These are phyloP conservation scores for Termitomyces sp. DNA, from an alignment of 768 basidiomycete species.

Conservation along the genomic window DNA sequence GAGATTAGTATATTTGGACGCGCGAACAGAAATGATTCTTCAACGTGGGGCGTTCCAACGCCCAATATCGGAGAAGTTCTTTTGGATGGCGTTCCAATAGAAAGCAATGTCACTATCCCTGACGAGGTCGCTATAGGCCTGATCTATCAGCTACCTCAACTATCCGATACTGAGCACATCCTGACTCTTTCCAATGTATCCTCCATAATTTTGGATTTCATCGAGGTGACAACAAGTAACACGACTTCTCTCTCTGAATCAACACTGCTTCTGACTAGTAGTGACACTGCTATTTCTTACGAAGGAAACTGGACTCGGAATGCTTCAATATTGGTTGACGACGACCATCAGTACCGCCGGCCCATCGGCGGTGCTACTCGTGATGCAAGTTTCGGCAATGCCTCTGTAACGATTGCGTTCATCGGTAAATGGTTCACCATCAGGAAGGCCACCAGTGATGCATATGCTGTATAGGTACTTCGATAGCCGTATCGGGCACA, in stretches of 20 bases:
- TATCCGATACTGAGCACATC: not conserved
- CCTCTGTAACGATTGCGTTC: not conserved
- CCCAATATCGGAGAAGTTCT: not conserved
- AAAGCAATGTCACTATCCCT: not conserved
- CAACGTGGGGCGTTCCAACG: too few relatives aligned
- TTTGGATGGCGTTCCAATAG: not conserved
- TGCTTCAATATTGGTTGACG: not conserved
- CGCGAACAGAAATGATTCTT: not conserved
- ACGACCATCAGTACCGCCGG: not conserved
- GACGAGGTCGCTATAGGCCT: not conserved
- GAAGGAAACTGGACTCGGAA: not conserved
- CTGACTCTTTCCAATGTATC: not conserved
- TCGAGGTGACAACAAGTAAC: not conserved
- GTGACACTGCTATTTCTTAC: not conserved
- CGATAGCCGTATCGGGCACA: not conserved
- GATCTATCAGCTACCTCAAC: not conserved
- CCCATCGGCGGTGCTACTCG: not conserved
- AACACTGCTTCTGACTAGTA: not conserved
- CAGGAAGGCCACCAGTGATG: not conserved
- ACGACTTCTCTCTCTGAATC: not conserved
- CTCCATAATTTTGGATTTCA: not conserved
- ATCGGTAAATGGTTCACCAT: not conserved
- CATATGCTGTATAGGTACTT: not conserved
- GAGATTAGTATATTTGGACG: not conserved
- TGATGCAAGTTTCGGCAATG: not conserved